Base-by-base conservation (phyloP, 495 filamentous ascomycete genomes). In the Daldinia caldariorum region DNA sequence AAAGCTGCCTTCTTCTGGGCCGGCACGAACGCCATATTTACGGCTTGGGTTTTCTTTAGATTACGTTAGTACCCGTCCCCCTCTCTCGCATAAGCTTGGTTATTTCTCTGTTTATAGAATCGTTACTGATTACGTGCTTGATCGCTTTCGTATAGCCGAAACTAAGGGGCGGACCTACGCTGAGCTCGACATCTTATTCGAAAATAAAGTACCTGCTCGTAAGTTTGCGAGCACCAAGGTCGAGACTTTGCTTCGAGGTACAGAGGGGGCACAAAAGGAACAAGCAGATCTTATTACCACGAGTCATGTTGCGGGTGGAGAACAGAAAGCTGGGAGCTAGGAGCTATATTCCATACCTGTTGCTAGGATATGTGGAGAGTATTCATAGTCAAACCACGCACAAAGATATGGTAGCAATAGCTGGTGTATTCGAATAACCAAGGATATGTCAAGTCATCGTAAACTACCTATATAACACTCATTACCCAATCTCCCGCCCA, bases 101-200 rank as follows among this genome's bases (percentile, higher is more conserved):
- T 29, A 18, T 32, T 20, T 4, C 32, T 16, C 37, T 31, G 14
- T 5, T 37, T 37, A 18, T 37, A 56, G 6, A 4, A 29, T 31
- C 41, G 13, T 55, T 59, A 26, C 58, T 59, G n/a, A 58, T 14
- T 6, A n/a, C n/a, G n/a, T n/a, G 3, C 5, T 29, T 10, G 6
- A 31, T 37, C 18, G 1, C 22, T 9, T n/a, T 9, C n/a, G 6
- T 31, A 54, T 37, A 77, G 75, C 83, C 3, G 83, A 86, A 66
- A 83, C 84, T 66, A 78, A 79, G 53, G 77, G 79, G 60, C 79
- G 83, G 12, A 87, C 84, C 13, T 86, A 80, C 67, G 82, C 80
- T 6, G 85, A 85, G 73, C 76, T 89, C n/a, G 86, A 89, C 70
- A 80, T 88, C 32, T 76, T 89, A 63, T 89, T 89, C 75, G 80